Conservation (phyloP, 164 flowering plant genomes). For the Vitis labrusca region DNA sequence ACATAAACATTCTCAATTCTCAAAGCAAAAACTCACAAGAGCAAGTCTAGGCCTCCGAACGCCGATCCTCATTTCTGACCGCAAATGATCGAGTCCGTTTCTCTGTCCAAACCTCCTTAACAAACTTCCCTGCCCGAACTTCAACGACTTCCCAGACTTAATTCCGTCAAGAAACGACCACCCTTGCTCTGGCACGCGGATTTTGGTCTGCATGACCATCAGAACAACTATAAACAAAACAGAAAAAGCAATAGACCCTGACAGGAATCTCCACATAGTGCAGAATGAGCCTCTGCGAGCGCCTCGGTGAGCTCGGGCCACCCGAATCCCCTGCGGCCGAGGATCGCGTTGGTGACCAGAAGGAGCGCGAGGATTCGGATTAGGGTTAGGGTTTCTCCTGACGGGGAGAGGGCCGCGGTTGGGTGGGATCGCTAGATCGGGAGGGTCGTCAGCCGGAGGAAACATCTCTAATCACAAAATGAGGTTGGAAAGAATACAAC, state of each 20-base stretch:
- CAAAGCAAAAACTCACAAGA: conserved; percentile 51
- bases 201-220: conserved; percentile 65
- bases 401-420: conserved; percentile 49
- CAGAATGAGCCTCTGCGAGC: background rate
- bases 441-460: too few species aligned
- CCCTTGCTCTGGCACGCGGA: conserved; percentile 32
- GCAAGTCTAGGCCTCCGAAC: conserved; percentile 67
- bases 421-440: conserved; percentile 26
- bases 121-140: conserved; percentile 40
- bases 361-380: background rate
- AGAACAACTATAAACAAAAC: conserved; percentile 10
- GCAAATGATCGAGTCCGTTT: conserved; percentile 41
- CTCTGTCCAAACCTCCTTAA: conserved; percentile 25
- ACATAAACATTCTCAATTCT: background rate
- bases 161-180: conserved; percentile 33
- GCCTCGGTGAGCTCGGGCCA: conserved; percentile 9
- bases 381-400: conserved; percentile 33
- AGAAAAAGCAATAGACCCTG: too few species aligned
- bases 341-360: conserved; percentile 9
- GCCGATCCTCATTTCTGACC: conserved; percentile 44
- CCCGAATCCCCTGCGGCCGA: conserved; percentile 30
- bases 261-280: too few species aligned
- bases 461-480: too few species aligned
- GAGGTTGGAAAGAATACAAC: too few species aligned
- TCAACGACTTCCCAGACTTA: conserved; percentile 51